These are phyloP conservation scores for Epithemia pelagica DNA, from an alignment of 108 stramenopile genomes.

Conservation along the genomic window DNA sequence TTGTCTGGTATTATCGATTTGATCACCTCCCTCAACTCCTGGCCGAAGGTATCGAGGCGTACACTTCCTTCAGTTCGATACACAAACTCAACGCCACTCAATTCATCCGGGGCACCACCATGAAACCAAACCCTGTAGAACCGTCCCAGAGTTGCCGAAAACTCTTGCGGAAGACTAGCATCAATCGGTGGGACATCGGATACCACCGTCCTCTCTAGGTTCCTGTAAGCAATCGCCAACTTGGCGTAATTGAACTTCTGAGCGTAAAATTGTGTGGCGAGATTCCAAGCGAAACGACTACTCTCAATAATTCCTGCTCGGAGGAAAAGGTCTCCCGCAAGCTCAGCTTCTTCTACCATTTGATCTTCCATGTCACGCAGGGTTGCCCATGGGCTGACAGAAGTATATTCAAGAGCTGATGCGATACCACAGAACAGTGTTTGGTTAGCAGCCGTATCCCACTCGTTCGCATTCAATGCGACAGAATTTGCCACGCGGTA, in stretches of 20 bases:
- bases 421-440: constrained; percentile 73
- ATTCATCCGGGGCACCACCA: constrained; percentile 84
- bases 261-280: constrained; percentile 71
- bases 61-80: constrained; percentile 62
- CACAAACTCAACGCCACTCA: constrained; percentile 73
- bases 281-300: constrained; percentile 68
- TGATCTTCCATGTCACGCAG: constrained; percentile 67
- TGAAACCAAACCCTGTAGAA: constrained; percentile 88
- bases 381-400: constrained; percentile 59
- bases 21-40: constrained; percentile 51
- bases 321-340: constrained; percentile 68
- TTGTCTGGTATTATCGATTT: constrained; percentile 71
- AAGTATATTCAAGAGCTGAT: constrained; percentile 59
- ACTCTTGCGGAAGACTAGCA: constrained; percentile 46
- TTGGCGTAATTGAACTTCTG: constrained; percentile 77
- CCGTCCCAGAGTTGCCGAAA: constrained; percentile 67
- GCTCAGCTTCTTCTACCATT: constrained; percentile 83
- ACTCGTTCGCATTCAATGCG: constrained; percentile 60
- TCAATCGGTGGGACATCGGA: constrained; percentile 70
- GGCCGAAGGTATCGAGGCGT: constrained; percentile 62
- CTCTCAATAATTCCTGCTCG: constrained; percentile 76
- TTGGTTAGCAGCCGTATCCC: constrained; percentile 57
- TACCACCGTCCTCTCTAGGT: constrained; percentile 59
- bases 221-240: constrained; percentile 56
- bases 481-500: constrained; percentile 76